Evolutionary conservation across 2,329 filamentous ascomycete genomes (phyloP), one percentile per base, ranked within the genome.

Genomic region (Fusarium tupiense): DNA sequence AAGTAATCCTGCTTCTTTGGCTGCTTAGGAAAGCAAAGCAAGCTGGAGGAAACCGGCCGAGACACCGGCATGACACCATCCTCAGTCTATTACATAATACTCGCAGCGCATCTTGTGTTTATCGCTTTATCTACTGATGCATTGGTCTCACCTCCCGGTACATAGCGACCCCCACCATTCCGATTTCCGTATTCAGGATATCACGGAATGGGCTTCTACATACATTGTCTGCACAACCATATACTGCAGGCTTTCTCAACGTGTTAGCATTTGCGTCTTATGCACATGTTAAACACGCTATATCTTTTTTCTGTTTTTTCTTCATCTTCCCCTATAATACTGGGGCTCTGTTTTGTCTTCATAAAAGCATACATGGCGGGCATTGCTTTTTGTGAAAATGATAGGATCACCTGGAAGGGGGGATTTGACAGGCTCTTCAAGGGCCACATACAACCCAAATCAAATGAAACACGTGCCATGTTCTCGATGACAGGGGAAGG

Each of bases 1-100:
- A 22, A 75, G 75, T 37, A 68, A 77, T 22, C 73, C 75, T 50
- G 59, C 78, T 31, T 79, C 80, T 49, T 66, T 77, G 56, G 67
- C 77, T 58, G 65, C 75, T 47, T 80, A 78, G 69, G 74, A 65
- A 61, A 64, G 41, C 56, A 69, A 38, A 40, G 47, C 43, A 60
- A 76, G 67, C 63, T 61, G 71, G 57, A 46, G 65, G 41, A 64
- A 64, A 65, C 43, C 66, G 60, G 58, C 54, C 68, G 62, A 58
- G 64, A 54, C 53, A 44, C 56, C 38, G 60, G 56, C 41, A 63
- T 53, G 40, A 64, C 44, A 71, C 68, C 54, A 54, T 43, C 67
- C 56, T 63, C 53, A 60, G 62, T 64, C 56, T 64, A 65, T 53
- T 72, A 74, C 70, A 68, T 68, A 71, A 71, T 76, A 77, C 46